Conservation (phyloP, 164 flowering plant genomes). For the Warburgia ugandensis region DNA sequence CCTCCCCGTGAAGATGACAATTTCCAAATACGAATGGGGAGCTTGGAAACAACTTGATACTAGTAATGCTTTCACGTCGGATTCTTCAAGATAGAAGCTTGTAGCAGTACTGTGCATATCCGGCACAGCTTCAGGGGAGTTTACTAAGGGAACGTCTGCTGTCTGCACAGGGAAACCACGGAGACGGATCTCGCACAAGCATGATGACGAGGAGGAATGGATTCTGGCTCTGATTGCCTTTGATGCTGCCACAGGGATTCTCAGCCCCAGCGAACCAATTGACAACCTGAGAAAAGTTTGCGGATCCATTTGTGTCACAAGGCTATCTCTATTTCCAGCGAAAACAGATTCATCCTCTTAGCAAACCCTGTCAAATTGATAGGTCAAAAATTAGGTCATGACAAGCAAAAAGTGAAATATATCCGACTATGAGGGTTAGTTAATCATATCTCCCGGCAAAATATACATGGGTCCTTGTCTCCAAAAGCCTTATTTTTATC, state of each 20-base stretch:
- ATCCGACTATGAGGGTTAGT: no score
- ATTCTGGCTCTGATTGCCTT: slow-evolving; percentile 30
- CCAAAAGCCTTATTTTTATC: no score
- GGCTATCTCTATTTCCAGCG: neutral
- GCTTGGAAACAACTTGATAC: slow-evolving; percentile 60
- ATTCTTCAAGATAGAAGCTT: slow-evolving; percentile 79
- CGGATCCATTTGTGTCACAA: slow-evolving; percentile 46
- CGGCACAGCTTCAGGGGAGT: slow-evolving; percentile 55
- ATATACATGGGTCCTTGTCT: no score
- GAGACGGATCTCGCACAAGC: slow-evolving; percentile 68
- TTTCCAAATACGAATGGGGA: slow-evolving; percentile 58
- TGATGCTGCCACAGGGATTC: slow-evolving; percentile 40
- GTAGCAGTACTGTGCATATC: slow-evolving; percentile 51
- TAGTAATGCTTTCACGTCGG: slow-evolving; percentile 57
- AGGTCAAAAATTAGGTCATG: neutral
- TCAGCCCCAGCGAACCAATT: slow-evolving; percentile 49
- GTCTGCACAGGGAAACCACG: slow-evolving; percentile 81
- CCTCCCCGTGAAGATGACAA: slow-evolving; percentile 50
- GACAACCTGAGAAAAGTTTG: slow-evolving; percentile 76
- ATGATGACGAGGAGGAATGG: slow-evolving; percentile 41
- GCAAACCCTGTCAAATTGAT: slow-evolving; percentile 1
- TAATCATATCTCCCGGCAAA: no score
- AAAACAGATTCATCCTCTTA: neutral
- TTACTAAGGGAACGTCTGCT: slow-evolving; percentile 48
- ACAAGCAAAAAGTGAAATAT: neutral